Base-by-base conservation (phyloP, 768 basidiomycete species). In the Guyanaporus albipodus region DNA sequence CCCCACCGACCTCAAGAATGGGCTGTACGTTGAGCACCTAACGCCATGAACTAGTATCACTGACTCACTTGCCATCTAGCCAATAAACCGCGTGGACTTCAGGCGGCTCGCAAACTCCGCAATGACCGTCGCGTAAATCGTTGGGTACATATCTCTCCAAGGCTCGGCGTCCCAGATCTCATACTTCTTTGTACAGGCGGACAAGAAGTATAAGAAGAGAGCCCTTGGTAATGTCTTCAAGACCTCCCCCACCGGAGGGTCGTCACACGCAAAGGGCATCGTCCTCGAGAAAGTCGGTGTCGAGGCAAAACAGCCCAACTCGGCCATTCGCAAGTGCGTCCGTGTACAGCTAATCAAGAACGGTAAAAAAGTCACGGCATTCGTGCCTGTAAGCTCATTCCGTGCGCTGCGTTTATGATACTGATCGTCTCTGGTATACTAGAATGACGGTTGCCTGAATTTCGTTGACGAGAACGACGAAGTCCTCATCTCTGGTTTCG, bases 261-360 rank as follows among this genome's bases (percentile, higher is more conserved):
- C 93, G 48, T 98, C 96, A 58, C 96, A 99, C 72, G 96, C 96
- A 59, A 99, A 99, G 79, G 96, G 96, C 58, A 99, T 99, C 67
- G 96, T 99, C 50, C 85, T 99, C 51, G 96, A 99, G 76, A 99
- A 99, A 79, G 93, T 99, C 64, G 96, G 96, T 68, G 95, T 99
- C 55, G 96, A 99, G 77, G 95, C 96, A 68, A 99, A 99, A 76
- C 96, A 99, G 73, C 96, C 96, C 75, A 99, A 99, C 82, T 99
- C 96, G 68, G 96, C 96, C 70, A 98, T 99, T 73, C 93, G 96
- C 72, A 99, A 99, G 73, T 99, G 96, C 78, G 96, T 99, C 59
- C 92, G 96, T 76, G 96, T 99, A 54, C 96, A 99, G 66, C 80
- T 99, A 60, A 98, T 99, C 72, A 99, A 99, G 83, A 99, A 99